A percentile compares a stretch with the other conserved stretches of the same genome.
These are phyloP conservation scores for Dactylis glomerata DNA, from an alignment of 176 grass and related monocot genomes.

Conservation along the genomic window DNA sequence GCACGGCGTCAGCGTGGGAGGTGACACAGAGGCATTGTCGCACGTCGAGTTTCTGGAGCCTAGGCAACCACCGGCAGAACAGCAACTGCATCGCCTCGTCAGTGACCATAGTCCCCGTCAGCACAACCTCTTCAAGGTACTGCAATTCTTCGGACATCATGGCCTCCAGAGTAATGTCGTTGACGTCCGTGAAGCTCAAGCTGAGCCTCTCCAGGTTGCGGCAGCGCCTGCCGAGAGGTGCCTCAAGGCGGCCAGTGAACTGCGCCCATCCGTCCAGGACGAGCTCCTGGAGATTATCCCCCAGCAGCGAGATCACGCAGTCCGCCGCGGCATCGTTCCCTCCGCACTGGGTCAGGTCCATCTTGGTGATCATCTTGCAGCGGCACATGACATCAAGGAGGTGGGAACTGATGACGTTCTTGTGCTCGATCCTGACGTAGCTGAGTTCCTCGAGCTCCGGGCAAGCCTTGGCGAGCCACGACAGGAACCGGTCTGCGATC, in stretches of 20 bases:
- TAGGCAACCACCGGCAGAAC: not conserved
- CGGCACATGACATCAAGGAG: not conserved
- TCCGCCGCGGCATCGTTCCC: not conserved
- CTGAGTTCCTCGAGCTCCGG: not conserved
- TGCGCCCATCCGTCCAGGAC: not conserved
- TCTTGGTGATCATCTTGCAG: slow-evolving; percentile 3
- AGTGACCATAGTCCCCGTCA: not conserved
- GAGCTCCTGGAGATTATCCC: not conserved
- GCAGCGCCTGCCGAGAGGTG: not conserved
- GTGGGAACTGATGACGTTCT: not conserved
- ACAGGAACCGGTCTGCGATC: not conserved
- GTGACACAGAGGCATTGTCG: not conserved
- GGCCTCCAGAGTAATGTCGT: not conserved
- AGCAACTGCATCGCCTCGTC: not conserved
- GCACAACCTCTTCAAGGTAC: not conserved
- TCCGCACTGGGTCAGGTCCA: not conserved
- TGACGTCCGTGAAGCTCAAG: not conserved
- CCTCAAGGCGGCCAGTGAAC: not conserved
- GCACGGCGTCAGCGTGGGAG: not conserved
- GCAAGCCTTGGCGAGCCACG: not conserved
- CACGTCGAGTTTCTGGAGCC: not conserved
- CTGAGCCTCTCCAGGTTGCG: not conserved
- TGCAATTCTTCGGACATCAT: not conserved
- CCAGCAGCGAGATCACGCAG: not conserved
- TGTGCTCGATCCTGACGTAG: not conserved